Base-by-base conservation (phyloP, 371 early-diverging fungal genomes). In the Blakeslea trispora region DNA sequence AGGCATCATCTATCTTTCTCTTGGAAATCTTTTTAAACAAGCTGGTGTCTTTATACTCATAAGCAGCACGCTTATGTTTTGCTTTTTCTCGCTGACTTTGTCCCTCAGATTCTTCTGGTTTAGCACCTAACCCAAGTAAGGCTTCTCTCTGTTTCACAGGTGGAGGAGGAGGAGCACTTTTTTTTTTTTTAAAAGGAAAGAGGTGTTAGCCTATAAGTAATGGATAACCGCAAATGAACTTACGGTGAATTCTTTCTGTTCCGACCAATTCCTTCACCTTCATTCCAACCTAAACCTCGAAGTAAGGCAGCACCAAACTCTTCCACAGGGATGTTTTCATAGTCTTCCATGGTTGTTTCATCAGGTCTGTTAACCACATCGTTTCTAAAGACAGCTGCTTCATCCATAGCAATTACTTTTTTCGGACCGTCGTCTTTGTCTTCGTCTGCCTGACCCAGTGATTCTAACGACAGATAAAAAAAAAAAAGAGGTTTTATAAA, bases 251-350 rank as follows among this genome's bases (percentile, higher is more conserved):
- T 67, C 35, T 62, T 69, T 57, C 71, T 45, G 57, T 73, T 68
- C 64, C 70, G 77, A 17, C 90, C 90, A 18, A 90, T 80, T 1
- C 80, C 78, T 54, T 83, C 75, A 23, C 91, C 91, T 44, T 89
- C 88, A 41, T 77, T 84, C 95, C 95, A 96, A 1, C 97, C 97
- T 87, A 97, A 90, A 1, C 96, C 95, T 28, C 94, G 81, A 50
- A 97, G 66, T 54, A 96, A 67, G 0, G 95, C 96, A 0, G 84
- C 84, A 0, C 97, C 97, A 81, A 96, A 95, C 46, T 90, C 87
- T 45, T 93, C 92, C 0, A 97, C 87, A 4, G 97, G 94, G 0
- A 94, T 84, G 0, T 83, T 71, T 40, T 90, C 91, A 58, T 95
- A 96, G 43, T 90, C 89, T 3, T 90, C 93, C 57, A 91, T 68